These are phyloP conservation scores for Prorocentrum cordatum DNA, from an alignment of 169 alveolate species.

Conservation along the genomic window DNA sequence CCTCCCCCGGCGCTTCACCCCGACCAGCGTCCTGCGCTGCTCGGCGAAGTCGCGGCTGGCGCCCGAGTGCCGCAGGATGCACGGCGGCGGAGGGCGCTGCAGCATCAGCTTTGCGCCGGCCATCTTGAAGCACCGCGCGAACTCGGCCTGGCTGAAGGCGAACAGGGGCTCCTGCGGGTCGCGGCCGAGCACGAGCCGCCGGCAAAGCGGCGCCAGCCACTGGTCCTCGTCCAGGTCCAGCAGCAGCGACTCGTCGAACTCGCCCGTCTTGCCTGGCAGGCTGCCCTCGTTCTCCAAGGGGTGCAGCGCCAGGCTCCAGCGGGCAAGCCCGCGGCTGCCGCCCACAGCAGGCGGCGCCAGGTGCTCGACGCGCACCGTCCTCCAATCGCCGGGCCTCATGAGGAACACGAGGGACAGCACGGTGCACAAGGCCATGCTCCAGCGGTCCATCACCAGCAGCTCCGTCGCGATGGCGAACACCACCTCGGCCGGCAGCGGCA, in stretches of 20 bases:
- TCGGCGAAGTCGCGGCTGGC: not conserved
- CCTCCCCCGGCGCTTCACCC: not conserved
- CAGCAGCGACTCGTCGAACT: constrained; percentile 2
- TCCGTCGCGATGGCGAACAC: not conserved
- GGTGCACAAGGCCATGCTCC: not conserved
- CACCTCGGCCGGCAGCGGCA: not conserved
- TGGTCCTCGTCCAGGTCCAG: not conserved
- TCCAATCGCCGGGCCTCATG: not conserved
- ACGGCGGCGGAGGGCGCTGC: not conserved
- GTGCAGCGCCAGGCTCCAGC: not conserved
- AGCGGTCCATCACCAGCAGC: not conserved
- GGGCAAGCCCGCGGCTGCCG: not conserved
- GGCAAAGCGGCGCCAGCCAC: not conserved
- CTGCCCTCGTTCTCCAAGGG: not conserved
- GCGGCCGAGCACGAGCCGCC: not conserved
- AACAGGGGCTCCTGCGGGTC: not conserved
- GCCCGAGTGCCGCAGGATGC: not conserved
- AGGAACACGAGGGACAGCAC: not conserved
- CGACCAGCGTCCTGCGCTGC: not conserved
- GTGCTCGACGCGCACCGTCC: not conserved
- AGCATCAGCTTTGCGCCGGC: not conserved
- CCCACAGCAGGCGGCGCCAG: not conserved
- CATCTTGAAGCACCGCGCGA: not conserved
- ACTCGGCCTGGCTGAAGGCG: not conserved
- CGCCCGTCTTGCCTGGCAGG: not conserved